Conservation (phyloP, 1,284 basidiomycete species). For the Cutaneotrichosporon spelunceum region DNA sequence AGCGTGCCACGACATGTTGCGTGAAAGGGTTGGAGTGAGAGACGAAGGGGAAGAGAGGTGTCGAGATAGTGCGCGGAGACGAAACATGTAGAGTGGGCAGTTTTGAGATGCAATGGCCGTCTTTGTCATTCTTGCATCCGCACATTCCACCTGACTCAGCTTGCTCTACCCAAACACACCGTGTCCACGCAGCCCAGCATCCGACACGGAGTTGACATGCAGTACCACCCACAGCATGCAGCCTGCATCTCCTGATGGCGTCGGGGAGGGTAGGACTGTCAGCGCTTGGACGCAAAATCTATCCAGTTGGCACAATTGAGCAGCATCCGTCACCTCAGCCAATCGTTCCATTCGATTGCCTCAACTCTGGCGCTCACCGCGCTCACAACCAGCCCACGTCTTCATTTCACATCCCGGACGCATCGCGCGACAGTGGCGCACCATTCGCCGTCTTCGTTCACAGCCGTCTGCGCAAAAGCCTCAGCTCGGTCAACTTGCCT, state of each 20-base stretch:
- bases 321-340: neutral
- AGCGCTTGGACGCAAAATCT: neutral
- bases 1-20: constrained; percentile 25
- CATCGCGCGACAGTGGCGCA: too few relatives aligned
- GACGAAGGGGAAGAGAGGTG: neutral
- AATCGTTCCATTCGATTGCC: neutral
- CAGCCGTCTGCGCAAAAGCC: neutral
- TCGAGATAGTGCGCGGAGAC: neutral
- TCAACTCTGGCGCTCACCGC: neutral
- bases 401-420: neutral
- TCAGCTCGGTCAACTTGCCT: too few relatives aligned
- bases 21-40: neutral
- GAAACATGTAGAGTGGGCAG: neutral
- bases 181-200: neutral
- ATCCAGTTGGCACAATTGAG: neutral
- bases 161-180: neutral
- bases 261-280: neutral
- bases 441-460: neutral
- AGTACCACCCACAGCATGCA: neutral
- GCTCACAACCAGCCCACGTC: neutral
- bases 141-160: neutral
- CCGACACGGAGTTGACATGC: neutral
- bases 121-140: neutral
- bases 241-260: neutral
- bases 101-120: neutral